These are phyloP conservation scores for Cystofilobasidium ferigula DNA, from an alignment of 768 basidiomycete genomes.

Conservation along the genomic window DNA sequence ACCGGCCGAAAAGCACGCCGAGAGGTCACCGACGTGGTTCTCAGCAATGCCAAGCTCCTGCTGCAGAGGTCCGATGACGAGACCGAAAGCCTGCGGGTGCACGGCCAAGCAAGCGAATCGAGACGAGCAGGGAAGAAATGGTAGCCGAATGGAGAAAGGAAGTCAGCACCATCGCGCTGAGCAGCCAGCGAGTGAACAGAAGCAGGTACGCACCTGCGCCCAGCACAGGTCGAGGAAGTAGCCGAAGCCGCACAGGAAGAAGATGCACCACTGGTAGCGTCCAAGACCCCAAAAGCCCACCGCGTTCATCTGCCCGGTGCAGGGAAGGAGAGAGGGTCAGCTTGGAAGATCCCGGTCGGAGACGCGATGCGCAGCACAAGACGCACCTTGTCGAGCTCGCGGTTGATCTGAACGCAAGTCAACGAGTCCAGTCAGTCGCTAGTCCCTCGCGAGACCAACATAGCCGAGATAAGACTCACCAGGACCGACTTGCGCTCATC, in stretches of 20 bases:
- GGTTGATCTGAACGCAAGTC: conserved; percentile 13
- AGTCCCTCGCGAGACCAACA: too few relatives aligned
- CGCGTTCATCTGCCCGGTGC: conserved; percentile 12
- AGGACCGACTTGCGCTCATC: conserved; percentile 13
- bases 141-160: background rate
- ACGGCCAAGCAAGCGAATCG: background rate
- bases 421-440: too few relatives aligned
- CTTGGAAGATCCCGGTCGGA: background rate
- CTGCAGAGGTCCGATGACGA: conserved; percentile 33
- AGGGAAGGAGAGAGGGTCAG: background rate
- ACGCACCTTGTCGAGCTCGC: conserved; percentile 8
- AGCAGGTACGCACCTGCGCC: conserved; percentile 23
- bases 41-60: conserved; percentile 34
- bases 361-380: background rate
- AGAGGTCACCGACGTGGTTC: conserved; percentile 32
- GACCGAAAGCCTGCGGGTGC: conserved; percentile 34
- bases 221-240: conserved; percentile 39
- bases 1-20: conserved; percentile 37
- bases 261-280: conserved; percentile 37
- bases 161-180: background rate
- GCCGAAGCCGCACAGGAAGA: conserved; percentile 34
- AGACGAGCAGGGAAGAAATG: background rate
- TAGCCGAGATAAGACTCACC: background rate
- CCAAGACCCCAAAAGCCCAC: conserved; percentile 30
- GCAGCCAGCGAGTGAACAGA: too few relatives aligned